phyloP scores from a whole-genome alignment of 805 yeast species.

The Lachancea sp. region DNA sequence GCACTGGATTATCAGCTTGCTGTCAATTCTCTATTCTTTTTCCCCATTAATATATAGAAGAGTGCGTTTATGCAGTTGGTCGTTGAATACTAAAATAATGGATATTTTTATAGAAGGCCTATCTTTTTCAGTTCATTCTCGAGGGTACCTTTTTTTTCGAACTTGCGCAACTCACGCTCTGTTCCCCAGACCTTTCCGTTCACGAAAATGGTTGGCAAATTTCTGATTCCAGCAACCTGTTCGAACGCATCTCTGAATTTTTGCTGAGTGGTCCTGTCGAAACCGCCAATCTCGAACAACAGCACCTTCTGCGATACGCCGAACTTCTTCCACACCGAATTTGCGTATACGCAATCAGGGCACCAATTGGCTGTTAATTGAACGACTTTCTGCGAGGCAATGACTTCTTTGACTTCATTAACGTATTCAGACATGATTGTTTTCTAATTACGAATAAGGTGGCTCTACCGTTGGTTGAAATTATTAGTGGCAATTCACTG shows the following conservation, averaged over 20 bases:
- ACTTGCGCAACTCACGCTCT: conserved; percentile 27
- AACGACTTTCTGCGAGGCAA: conserved; percentile 42
- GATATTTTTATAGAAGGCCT: conserved; percentile 16
- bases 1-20: too few relatives aligned
- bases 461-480: neutral
- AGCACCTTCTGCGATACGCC: conserved; percentile 44
- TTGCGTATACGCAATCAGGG: conserved; percentile 67
- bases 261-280: conserved; percentile 22
- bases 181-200: conserved; percentile 33
- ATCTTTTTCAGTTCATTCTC: conserved; percentile 24
- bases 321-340: conserved; percentile 47
- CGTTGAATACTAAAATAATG: neutral
- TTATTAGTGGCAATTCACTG: too few relatives aligned
- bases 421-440: conserved; percentile 20
- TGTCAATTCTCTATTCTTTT: too few relatives aligned
- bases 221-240: conserved; percentile 28
- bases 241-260: conserved; percentile 31
- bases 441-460: neutral
- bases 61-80: too few relatives aligned
- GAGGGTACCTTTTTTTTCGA: conserved; percentile 23
- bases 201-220: conserved; percentile 31
- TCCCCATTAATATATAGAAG: too few relatives aligned
- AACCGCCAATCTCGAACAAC: conserved; percentile 42
- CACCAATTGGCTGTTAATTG: conserved; percentile 72
- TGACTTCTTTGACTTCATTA: conserved; percentile 41